Evolutionary conservation across 1,284 basidiomycete genomes (phyloP), one percentile per base, ranked within the genome.

Genomic region (Omphalotus olearius): DNA sequence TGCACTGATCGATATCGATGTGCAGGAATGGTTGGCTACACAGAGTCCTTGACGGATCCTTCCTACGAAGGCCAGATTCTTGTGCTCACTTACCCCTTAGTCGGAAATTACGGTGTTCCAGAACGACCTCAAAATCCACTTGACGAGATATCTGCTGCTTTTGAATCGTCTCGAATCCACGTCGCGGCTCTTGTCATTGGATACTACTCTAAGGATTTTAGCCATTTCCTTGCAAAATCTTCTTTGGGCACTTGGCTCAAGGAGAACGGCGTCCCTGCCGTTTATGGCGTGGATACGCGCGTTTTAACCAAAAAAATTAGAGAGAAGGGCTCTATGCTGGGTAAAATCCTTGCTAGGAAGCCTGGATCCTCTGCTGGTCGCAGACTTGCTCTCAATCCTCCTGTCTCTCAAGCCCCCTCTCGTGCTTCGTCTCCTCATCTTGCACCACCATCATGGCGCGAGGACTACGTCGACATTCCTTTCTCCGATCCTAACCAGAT

Each of bases 71-170:
- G 94, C 47, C 97, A 99, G 71, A 99, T 99, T 65, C 85, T 99
- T 55, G 87, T 99, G 56, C 80, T 99, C 60, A 99, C 97, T 4
- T 99, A 98, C 73, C 97, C 97, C 4, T 79, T 99, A 61, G 79
- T 98, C 60, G 97, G 97, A 51, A 98, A 98, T 71, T 99, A 99
- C 66, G 97, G 97, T 69, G 95, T 99, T n/a, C 97, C 97, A 50
- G 79, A 79, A 57, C 85, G 94, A 39, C 71, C 75, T 38, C 62
- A 71, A 56, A 68, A 73, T 42, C 69, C 79, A 10, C 73, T 82
- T 51, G 78, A 87, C 57, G 71, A 74, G 30, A 75, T 97, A 37
- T 91, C 93, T 0, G 67, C 70, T 48, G 83, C 90, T 60, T 99
- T 98, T 69, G 97, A 99, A 76, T 98, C 94, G 3, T 91, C 87